Evolutionary conservation across 2,329 filamentous ascomycete genomes (phyloP), one percentile per base, ranked within the genome.

Genomic region (Monosporascus ibericus): DNA sequence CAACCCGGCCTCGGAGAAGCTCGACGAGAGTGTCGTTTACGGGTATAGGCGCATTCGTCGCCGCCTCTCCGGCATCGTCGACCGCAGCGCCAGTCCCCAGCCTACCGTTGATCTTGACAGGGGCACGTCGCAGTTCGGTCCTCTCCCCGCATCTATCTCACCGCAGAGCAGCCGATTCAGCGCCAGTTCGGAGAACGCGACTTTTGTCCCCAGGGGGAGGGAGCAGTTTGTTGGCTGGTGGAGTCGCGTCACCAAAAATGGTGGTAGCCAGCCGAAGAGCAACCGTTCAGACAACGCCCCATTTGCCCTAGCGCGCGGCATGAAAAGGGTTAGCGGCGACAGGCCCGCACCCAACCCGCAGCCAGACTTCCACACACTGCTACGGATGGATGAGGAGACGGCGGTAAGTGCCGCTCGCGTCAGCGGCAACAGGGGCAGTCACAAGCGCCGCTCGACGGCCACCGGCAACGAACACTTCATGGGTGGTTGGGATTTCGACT

Each of bases 91-190:
- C 27, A 68, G 66, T 47, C 68, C 63, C 17, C 62, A 65, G 8
- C 67, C 73, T 2, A 71, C 68, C 47, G 73, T 80, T 30, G 74
- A 80, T 52, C 69, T 80, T 56, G 73, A 81, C 63, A 70, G 76
- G 47, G 76, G 77, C 6, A 78, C 76, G 58, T 80, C 79, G 8
- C 79, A 81, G 57, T 80, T 78, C 55, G 68, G 70, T 14, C 62
- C 66, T 5, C 63, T 64, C 3, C 59, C 58, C 24, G 60, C 64
- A 30, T 53, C 64, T 15, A 55, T 51, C 55, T 25, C 42, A 9
- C 25, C 42, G 15, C 30, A 34, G 30, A 14, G 30, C 30, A 75
- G 71, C 53, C 70, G 71, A 34, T 70, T 65, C 44, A 70, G 68
- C 46, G 72, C 73, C 9, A 50, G 60, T 56, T 39, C 53, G 51